These are phyloP conservation scores for Asterochloris sp. DNA, from an alignment of 139 green algal species.

Conservation along the genomic window DNA sequence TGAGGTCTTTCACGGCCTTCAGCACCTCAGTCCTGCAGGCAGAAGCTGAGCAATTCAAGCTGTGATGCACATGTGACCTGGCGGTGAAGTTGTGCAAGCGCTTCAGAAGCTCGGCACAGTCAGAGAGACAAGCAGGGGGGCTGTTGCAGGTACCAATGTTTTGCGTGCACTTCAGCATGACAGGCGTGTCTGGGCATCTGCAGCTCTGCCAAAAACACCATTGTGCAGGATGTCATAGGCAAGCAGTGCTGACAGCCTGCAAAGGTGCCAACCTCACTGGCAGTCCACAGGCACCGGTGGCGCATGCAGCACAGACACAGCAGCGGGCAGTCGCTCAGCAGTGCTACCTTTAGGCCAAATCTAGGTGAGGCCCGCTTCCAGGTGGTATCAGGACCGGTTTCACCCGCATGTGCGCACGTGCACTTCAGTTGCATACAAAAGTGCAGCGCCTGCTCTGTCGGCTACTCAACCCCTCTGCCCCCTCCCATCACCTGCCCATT, in stretches of 20 bases:
- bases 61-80: too few relatives aligned
- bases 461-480: too few relatives aligned
- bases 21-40: constrained; percentile 39
- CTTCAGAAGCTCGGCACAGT: not conserved
- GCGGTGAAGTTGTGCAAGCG: too few relatives aligned
- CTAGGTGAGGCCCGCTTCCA: too few relatives aligned
- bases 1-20: constrained; percentile 31
- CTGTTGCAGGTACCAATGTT: not conserved
- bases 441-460: too few relatives aligned
- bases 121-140: not conserved
- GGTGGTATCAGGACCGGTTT: too few relatives aligned
- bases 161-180: constrained; percentile 45
- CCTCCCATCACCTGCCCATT: not conserved
- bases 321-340: too few relatives aligned
- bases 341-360: too few relatives aligned
- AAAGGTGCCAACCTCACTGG: not conserved
- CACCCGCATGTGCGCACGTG: too few relatives aligned
- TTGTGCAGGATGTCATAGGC: not conserved
- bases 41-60: not conserved
- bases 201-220: not conserved
- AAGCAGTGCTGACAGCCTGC: not conserved
- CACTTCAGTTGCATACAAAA: too few relatives aligned
- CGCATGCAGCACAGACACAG: too few relatives aligned
- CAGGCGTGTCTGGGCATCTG: constrained; percentile 19
- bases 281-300: too few relatives aligned